Base-by-base conservation (phyloP, 1,284 basidiomycete genomes). In the Trichosporon coremiiforme region DNA sequence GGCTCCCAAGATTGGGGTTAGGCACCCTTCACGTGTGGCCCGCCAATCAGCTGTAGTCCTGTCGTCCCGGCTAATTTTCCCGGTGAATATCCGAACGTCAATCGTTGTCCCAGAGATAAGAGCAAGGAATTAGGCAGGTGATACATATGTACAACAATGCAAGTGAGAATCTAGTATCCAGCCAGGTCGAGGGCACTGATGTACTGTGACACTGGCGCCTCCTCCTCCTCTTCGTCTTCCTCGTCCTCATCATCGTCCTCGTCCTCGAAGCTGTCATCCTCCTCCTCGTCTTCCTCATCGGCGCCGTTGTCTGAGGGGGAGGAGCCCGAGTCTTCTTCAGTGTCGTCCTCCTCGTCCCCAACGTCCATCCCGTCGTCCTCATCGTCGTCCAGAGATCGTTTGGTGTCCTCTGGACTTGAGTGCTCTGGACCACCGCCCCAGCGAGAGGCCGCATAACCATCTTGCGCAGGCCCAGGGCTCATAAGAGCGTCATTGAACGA, bases 221-320 rank as follows among this genome's bases (percentile, higher is more conserved):
- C 65, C 15, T 78, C 77, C 1, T 77, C 76, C 7, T 79, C 78
- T 0, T 78, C 76, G 1, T 80, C 78, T 1, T 82, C 79, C 1
- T 80, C 75, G 0, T 82, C 78, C 0, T 80, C 79, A 1, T 82
- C 79, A 0, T 80, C 77, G 1, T 80, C 75, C 0, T 79, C 74
- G 0, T 79, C 77, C 1, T 79, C 79, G 1, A 78, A 73, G 0
- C 78, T 76, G 0, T 78, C n/a, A 33, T 33, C 78, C 0, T 76
- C 73, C 4, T 77, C 73, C 0, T 77, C 73, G 3, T 76, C 76
- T 1, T 78, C 78, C 4, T 78, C 73, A 0, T 76, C 76, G 2
- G 74, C 75, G 0, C 74, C 74, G 6, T 75, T 73, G 1, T 75
- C 73, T 0, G 33, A 53, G 4, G 20, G 47, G 8, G 47, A 22